Base-by-base conservation (phyloP, 805 yeast genomes). In the Candida verbasci region DNA sequence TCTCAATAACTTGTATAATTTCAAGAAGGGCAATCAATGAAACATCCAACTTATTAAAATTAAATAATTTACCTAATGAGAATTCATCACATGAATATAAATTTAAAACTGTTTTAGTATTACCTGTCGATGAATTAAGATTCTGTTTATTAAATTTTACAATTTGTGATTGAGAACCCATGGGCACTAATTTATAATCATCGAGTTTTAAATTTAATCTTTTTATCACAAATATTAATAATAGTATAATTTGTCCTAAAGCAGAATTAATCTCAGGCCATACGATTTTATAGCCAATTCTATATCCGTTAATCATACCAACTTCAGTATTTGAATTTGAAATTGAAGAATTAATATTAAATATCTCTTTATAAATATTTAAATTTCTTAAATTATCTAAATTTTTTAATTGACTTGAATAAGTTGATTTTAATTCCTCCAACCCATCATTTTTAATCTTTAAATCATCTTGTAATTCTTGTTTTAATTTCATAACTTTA, bases 241-340 rank as follows among this genome's bases (percentile, higher is more conserved):
- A 58, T 9, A 87, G 60, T 2, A 86, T 74, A 2, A 89, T 62
- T 46, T 89, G 96, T 0, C 97, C 97, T 48, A 89, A 60, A 0
- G 95, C 96, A 2, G 94, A 93, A 53, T 88, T 89, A 29, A 87
- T 81, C 49, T 89, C 97, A 37, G 86, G 77, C 95, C 95, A 87
- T 2, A 94, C 82, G 0, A 89, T 85, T 41, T 70, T 74, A 36
- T 64, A 58, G 0, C 97, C 97, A n/a, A 91, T 55, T 39, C 96
- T 61, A 17, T 86, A 67, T 0, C 89, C 91, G 58, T 89, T 89
- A 22, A 89, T 91, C 1, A 93, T 82, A 0, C 94, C 96, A 60
- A 85, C 86, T 23, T 76, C 76, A 6, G 25, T 9, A 17, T 38
- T 26, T n/a, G n/a, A n/a, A 14, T 50, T 41, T 9, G 25, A 24